phyloP scores from a whole-genome alignment of 345 rosid genomes.

The Litchi chinensis region DNA sequence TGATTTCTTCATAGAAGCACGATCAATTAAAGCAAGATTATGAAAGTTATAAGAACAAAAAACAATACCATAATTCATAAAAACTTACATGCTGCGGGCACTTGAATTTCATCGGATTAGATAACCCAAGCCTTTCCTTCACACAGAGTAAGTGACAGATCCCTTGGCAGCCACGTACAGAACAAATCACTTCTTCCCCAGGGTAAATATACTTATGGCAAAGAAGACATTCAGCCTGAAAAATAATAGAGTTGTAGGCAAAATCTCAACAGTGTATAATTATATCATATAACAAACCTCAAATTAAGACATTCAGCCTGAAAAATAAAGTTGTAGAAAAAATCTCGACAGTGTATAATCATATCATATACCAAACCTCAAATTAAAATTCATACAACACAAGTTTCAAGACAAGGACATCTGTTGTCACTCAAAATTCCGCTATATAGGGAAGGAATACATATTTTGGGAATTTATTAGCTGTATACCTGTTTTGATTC shows the following conservation, averaged over 20 bases:
- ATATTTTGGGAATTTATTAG: background rate
- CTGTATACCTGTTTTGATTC: background rate
- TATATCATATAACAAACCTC: background rate
- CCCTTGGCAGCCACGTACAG: slow-evolving; percentile 66
- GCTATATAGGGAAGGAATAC: background rate
- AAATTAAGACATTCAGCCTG: slow-evolving; percentile 62
- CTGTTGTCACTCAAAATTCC: background rate
- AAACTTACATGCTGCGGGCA: slow-evolving; percentile 90
- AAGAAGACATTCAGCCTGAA: slow-evolving; percentile 68
- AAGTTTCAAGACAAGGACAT: background rate
- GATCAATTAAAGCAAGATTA: background rate
- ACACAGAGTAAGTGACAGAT: slow-evolving; percentile 65
- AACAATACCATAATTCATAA: slow-evolving; percentile 11
- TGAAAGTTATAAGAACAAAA: slow-evolving; percentile 11
- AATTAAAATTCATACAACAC: background rate
- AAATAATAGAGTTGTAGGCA: slow-evolving; percentile 18
- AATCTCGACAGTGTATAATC: background rate
- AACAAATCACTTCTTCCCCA: slow-evolving; percentile 65
- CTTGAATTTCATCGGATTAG: slow-evolving; percentile 55
- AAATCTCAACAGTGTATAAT: background rate
- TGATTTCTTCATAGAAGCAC: slow-evolving; percentile 3
- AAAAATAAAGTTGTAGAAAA: slow-evolving; percentile 19
- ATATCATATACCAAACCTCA: background rate
- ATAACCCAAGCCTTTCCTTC: slow-evolving; percentile 42
- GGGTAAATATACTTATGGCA: slow-evolving; percentile 58